phyloP scores from a whole-genome alignment of 371 early-diverging fungal genomes.

The Rhizopus delemar region DNA sequence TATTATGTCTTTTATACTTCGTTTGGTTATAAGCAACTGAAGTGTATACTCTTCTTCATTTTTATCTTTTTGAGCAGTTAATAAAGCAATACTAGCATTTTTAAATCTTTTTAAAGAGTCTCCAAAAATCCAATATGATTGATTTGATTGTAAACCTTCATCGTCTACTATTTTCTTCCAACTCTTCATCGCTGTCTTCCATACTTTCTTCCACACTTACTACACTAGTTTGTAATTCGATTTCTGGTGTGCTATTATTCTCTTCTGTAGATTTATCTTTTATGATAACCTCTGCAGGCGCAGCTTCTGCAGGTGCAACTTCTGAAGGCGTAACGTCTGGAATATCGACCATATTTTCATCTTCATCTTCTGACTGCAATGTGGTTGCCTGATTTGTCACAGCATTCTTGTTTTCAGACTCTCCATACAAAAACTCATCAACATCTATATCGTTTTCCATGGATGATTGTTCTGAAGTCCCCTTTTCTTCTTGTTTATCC shows the following conservation, averaged over 20 bases:
- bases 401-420: slow-evolving; percentile 18
- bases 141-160: slow-evolving; percentile 29
- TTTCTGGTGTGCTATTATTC: slow-evolving; percentile 7
- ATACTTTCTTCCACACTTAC: background rate
- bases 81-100: slow-evolving; percentile 20
- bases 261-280: slow-evolving; percentile 4
- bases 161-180: slow-evolving; percentile 4
- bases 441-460: slow-evolving; percentile 34
- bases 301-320: background rate
- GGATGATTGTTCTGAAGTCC: background rate
- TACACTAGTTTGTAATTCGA: slow-evolving; percentile 5
- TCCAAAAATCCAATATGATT: slow-evolving; percentile 52
- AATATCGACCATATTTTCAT: slow-evolving; percentile 5
- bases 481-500: background rate
- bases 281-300: background rate
- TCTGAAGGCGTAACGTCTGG: background rate
- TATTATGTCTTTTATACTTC: slow-evolving; percentile 41
- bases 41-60: slow-evolving; percentile 18
- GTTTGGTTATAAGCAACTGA: slow-evolving; percentile 29
- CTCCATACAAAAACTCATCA: slow-evolving; percentile 38
- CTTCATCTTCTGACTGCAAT: slow-evolving; percentile 2
- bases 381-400: background rate
- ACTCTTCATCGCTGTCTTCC: slow-evolving; percentile 2
- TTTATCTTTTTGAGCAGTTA: slow-evolving; percentile 2
- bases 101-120: slow-evolving; percentile 43